Conservation (phyloP, 768 basidiomycete species). For the Phlegmacium glaucopus region DNA sequence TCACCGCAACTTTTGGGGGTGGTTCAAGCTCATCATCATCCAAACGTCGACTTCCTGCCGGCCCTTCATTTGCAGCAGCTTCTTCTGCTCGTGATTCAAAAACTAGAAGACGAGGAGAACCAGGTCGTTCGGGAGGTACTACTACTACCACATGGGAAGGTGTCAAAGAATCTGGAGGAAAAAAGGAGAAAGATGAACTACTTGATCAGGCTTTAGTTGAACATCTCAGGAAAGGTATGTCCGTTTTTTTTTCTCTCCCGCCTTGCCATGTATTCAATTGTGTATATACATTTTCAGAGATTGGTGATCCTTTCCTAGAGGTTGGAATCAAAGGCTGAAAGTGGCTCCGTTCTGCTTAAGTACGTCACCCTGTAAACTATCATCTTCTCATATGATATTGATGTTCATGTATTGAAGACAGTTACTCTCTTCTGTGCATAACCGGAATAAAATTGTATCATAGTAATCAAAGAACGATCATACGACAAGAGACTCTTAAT, state of each 20-base stretch:
- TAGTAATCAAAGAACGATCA: too few species aligned
- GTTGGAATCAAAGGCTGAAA: constrained; percentile 12
- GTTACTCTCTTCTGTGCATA: too few species aligned
- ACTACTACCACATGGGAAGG: constrained; percentile 16
- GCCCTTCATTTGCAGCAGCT: constrained; percentile 37
- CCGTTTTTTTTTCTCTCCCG: neutral
- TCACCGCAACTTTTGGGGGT: constrained; percentile 29
- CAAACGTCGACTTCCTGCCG: constrained; percentile 50
- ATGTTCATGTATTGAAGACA: too few species aligned
- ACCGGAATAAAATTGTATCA: too few species aligned
- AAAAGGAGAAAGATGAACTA: constrained; percentile 55
- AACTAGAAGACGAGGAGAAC: constrained; percentile 45
- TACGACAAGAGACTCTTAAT: too few species aligned
- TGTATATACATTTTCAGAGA: constrained; percentile 35
- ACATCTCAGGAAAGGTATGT: constrained; percentile 50
- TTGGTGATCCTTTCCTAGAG: constrained; percentile 55
- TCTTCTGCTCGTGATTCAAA: constrained; percentile 49
- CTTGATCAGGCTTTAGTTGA: constrained; percentile 49
- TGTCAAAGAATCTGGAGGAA: constrained; percentile 31
- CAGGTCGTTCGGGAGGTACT: constrained; percentile 16
- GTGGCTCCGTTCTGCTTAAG: too few species aligned
- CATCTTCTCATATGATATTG: too few species aligned
- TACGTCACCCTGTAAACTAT: too few species aligned
- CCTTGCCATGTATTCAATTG: constrained; percentile 1
- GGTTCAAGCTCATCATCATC: constrained; percentile 31